Evolutionary conservation across 2,329 filamentous ascomycete species (phyloP), one percentile per base, ranked within the genome.

Genomic region (Drechslerella coelobrocha): DNA sequence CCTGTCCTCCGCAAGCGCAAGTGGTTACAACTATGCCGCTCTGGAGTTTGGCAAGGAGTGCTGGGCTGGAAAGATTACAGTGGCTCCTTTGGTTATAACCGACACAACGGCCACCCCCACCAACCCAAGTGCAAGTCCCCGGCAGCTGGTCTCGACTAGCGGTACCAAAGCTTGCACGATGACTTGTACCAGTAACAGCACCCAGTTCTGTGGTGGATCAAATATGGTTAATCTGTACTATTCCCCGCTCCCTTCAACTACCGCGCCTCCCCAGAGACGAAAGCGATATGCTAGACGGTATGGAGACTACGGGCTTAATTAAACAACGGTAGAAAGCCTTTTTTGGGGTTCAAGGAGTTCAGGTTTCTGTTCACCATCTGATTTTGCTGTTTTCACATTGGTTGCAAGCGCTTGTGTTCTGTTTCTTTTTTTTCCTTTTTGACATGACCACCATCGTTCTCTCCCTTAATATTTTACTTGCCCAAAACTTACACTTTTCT

Each of bases 151-250:
- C 0, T 73, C 74, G 8, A 73, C 79, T 2, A 69, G 76, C 3
- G 78, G 77, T 23, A 72, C 71, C 1, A 75, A 74, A 14, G 78
- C 77, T 4, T 79, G 78, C 73, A 78, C 74, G 7, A 77, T 77
- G 37, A 75, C 76, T 5, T 75, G 74, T 41, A 74, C 74, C 9
- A 76, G 75, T 10, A 66, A 76, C 72, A 43, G 24, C 1, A 73
- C 62, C 8, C 73, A 76, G 39, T 77, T 62, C 24, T 80, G 78
- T 57, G 78, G 78, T 26, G 78, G 74, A 0, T 55, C 74, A 0
- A 77, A 76, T 52, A 77, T 77, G 77, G 78, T 79, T 68, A 77
- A 79, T 73, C 53, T 79, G 21, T 79, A 78, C 66, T 63, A 59
- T 29, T 63, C 59, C 1, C 66, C 65, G 9, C 47, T 57, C 2